A percentile compares a stretch with the other conserved stretches of the same genome.
These are phyloP conservation scores for Neurospora tetraspora DNA, from an alignment of 495 filamentous ascomycete species.

Conservation along the genomic window DNA sequence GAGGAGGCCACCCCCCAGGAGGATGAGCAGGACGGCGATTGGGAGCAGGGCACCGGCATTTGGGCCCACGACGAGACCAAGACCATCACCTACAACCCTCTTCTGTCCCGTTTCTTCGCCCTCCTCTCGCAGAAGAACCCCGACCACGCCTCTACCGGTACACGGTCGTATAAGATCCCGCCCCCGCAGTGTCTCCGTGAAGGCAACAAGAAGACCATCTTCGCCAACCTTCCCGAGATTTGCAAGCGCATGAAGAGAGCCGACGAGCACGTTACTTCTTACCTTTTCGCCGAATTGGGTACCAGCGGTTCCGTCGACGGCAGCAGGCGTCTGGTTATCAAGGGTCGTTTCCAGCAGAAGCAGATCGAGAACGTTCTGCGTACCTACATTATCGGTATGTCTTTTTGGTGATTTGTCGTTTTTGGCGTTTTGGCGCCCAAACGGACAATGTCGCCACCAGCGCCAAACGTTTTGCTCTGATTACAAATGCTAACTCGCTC, in stretches of 20 bases:
- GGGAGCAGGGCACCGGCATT: constrained; percentile 85
- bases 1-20: constrained; percentile 37
- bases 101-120: constrained; percentile 84
- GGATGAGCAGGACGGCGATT: constrained; percentile 52
- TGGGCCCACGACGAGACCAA: constrained; percentile 74
- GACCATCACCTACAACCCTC: constrained; percentile 70
- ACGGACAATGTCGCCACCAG: not conserved
- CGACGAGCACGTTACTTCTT: constrained; percentile 94
- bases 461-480: not conserved
- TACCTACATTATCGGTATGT: constrained; percentile 73
- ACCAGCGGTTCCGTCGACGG: constrained; percentile 92
- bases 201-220: constrained; percentile 99
- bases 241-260: constrained; percentile 83
- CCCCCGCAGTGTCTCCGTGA: constrained; percentile 98
- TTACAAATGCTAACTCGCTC: constrained; percentile 3
- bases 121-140: constrained; percentile 88
- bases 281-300: constrained; percentile 95
- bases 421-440: not conserved
- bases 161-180: constrained; percentile 95
- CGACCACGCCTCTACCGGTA: constrained; percentile 76
- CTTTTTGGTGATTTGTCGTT: not conserved
- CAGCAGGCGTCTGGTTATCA: constrained; percentile 87
- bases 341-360: constrained; percentile 97
- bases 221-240: constrained; percentile 71
- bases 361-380: constrained; percentile 93